Base-by-base conservation (phyloP, 2,329 filamentous ascomycete genomes). In the Mollisia scopiformis region DNA sequence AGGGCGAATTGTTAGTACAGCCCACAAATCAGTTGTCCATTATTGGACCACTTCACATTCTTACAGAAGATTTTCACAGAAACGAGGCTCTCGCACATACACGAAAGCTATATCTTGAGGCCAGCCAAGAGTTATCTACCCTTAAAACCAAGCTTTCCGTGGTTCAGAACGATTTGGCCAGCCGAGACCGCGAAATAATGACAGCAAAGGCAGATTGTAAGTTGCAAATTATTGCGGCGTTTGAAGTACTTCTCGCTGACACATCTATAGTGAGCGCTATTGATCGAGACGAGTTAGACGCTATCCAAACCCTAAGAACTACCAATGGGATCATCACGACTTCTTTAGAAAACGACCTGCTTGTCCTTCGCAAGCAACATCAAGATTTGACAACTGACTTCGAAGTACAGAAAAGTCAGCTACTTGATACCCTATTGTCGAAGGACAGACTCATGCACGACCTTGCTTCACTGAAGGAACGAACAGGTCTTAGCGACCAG, bases 401-500 rank as follows among this genome's bases (percentile, higher is more conserved):
- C 53, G 84, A 87, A 56, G 78, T 82, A 62, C 80, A 85, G 69
- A 84, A 86, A 74, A 79, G 80, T 50, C 85, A 88, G 69, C 79
- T 88, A 25, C 79, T 88, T 66, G 80, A 85, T 41, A 82, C 84
- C 47, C 77, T 88, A 19, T 77, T 88, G 49, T 80, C 82, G 64
- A 88, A 88, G 71, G 85, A 88, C 62, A 82, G 82, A 72, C 76
- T 87, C 57, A 80, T 82, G 57, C 83, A 84, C 71, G 79, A 84
- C 60, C 74, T 80, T 35, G 82, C 58, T 31, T 37, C 51, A 53
- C 39, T 37, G 28, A 55, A n/a, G 46, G 49, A 46, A 27, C 52
- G 35, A 52, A 54, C 30, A 51, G 60, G 11, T 62, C 55, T 51
- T 47, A 30, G 52, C 30, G 43, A 47, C 23, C n/a, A 60, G 33